Evolutionary conservation across 345 rosid species (phyloP).

Genomic region (Turritis glabra): DNA sequence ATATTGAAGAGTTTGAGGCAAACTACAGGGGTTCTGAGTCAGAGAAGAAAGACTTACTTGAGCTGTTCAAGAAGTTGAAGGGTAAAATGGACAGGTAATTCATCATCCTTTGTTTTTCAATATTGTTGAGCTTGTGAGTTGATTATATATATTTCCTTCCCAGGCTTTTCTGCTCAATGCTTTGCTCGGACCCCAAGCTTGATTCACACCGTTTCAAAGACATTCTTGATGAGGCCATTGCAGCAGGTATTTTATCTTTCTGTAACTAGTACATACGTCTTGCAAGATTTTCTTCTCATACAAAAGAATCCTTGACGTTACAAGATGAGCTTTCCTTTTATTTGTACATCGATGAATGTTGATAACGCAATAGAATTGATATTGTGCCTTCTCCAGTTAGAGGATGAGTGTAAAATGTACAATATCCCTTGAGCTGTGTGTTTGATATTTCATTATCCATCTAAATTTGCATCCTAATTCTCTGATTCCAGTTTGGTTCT

Average conservation of each 20-base stretch:
- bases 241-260: conserved; percentile 48
- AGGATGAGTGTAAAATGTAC: not conserved
- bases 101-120: not conserved
- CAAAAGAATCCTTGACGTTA: not conserved
- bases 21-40: conserved; percentile 86
- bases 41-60: conserved; percentile 83
- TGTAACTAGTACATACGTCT: not conserved
- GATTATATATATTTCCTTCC: not conserved
- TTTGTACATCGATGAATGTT: not conserved
- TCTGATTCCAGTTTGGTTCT: not conserved
- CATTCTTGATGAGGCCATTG: conserved; percentile 70
- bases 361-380: not conserved
- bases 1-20: conserved; percentile 84
- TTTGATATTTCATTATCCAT: not conserved
- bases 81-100: conserved; percentile 79
- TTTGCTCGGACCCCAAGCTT: conserved; percentile 79
- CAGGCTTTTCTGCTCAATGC: conserved; percentile 92
- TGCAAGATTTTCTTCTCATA: not conserved
- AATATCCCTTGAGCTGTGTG: not conserved
- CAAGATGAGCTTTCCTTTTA: not conserved
- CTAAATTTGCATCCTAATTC: not conserved
- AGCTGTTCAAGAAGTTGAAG: conserved; percentile 57
- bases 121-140: not conserved
- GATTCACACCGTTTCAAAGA: conserved; percentile 88
- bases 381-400: not conserved